A percentile compares a stretch with the other conserved stretches of the same genome.
Conservation (phyloP, 805 yeast species). For the Starmerella gropengiesseri region DNA sequence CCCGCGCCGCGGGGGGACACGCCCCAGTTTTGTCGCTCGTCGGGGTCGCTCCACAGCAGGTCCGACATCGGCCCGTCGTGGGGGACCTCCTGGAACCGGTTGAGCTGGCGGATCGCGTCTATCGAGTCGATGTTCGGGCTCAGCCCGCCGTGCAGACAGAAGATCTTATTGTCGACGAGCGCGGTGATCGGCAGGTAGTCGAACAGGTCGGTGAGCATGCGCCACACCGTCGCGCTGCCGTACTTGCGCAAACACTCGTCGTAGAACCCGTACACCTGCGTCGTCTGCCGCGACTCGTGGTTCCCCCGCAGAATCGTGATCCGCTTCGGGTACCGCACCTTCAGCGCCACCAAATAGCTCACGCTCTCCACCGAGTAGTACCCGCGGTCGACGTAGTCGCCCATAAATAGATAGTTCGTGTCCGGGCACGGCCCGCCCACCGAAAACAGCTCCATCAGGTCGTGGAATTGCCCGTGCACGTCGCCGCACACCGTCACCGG, state of each 20-base stretch:
- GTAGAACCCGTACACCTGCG: conserved; percentile 93
- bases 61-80: conserved; percentile 99
- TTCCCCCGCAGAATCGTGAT: conserved; percentile 90
- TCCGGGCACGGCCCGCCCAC: conserved; percentile 95
- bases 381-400: conserved; percentile 88
- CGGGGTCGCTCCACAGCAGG: conserved; percentile 92
- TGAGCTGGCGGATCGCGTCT: conserved; percentile 85
- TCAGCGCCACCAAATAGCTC: conserved; percentile 83
- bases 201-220: conserved; percentile 80
- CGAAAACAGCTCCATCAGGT: conserved; percentile 84
- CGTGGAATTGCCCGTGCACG: conserved; percentile 95
- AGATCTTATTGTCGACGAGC: conserved; percentile 80
- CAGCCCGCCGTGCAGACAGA: conserved; percentile 93
- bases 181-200: conserved; percentile 96
- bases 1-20: conserved; percentile 98
- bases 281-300: conserved; percentile 91
- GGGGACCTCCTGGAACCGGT: conserved; percentile 93
- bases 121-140: conserved; percentile 94
- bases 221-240: conserved; percentile 91
- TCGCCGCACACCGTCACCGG: conserved; percentile 98
- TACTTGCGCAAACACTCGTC: conserved; percentile 93
- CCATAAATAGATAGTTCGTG: conserved; percentile 80
- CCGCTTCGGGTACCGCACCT: conserved; percentile 84
- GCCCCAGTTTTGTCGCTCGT: conserved; percentile 97
- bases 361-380: conserved; percentile 86